Evolutionary conservation across 2,329 filamentous ascomycete species (phyloP), one percentile per base, ranked within the genome.

Genomic region (Mycosphaerelloides madeirae): DNA sequence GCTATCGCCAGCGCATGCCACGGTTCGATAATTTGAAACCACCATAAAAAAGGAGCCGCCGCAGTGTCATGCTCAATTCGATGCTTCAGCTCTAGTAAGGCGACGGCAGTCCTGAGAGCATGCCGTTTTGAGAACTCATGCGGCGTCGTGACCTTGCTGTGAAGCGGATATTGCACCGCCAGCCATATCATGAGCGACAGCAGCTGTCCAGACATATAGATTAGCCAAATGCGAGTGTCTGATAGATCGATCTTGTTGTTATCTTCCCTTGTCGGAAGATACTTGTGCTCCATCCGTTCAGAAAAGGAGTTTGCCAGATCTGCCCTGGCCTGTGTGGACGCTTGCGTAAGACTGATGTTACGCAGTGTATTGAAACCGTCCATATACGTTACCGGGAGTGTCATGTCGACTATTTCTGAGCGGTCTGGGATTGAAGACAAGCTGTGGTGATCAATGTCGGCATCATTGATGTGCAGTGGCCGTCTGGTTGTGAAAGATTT

Each of bases 1-100:
- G 71, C 68, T 7, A 78, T 73, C 1, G 75, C 73, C 1, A 78
- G 60, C 6, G 74, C 68, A 51, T 78, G 75, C 75, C 76, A 78
- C 49, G n/a, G n/a, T n/a, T n/a, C n/a, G n/a, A n/a, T n/a, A n/a
- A n/a, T n/a, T 56, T 75, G 77, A 1, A 68, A 63, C 65, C 73
- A 73, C 75, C 75, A 78, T n/a, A 58, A 55, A 57, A 68, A 76
- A 3, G 67, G 59, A n/a, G 65, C 62, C 1, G 58, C 62, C 32
- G 63, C 66, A 3, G 62, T 59, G 13, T 65, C 64, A 37, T 61
- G 59, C 18, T 59, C 56, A 29, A 61, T 49, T 34, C n/a, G n/a
- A n/a, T n/a, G n/a, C n/a, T n/a, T n/a, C n/a, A n/a, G n/a, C n/a
- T n/a, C n/a, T n/a, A n/a, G n/a, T n/a, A n/a, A n/a, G n/a, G n/a